Evolutionary conservation across 805 yeast genomes (phyloP), one percentile per base, ranked within the genome.

Genomic region (Myxozyma nipponensis): DNA sequence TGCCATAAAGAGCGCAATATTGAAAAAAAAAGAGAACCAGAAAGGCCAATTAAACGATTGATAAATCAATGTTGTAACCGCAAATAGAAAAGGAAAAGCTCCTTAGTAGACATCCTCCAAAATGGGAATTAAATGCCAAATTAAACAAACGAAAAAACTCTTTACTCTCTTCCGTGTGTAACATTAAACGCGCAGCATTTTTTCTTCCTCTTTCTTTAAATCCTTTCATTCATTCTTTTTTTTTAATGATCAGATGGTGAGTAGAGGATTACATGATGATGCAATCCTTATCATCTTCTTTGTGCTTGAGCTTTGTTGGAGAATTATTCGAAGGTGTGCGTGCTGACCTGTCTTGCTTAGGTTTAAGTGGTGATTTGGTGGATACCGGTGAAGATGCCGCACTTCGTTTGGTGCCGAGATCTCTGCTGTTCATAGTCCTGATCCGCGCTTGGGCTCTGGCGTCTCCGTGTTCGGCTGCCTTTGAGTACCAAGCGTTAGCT

Each of bases 401-500:
- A 38, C 22, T 15, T 22, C 18, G 15, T 18, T 7, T 9, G 15
- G 40, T 42, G n/a, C 24, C 18, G 13, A 17, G 47, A n/a, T 28
- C 25, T 35, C 42, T 39, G 17, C 28, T 46, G 46, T 39, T 39
- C n/a, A 46, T 42, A 4, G 46, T 46, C 23, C 39, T 38, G 19
- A 57, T 54, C 5, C 69, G 63, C 39, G 67, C 68, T 21, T 67
- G 60, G 1, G 85, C 85, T 45, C 77, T 70, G 44, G 69, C 70
- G 57, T 79, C 79, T 5, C 81, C 79, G 41, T 76, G 76, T 41
- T 78, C 78, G 2, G 86, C 87, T 0, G 96, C 96, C 54, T 74
- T 75, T 35, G 72, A 72, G 62, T 82, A 86, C 97, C 96, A 91
- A 34, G 70, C 70, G 61, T 79, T 78, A 0, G 96, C 84, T 61